Base-by-base conservation (phyloP, 2,329 filamentous ascomycete species). In the Verticillium isaacii region DNA sequence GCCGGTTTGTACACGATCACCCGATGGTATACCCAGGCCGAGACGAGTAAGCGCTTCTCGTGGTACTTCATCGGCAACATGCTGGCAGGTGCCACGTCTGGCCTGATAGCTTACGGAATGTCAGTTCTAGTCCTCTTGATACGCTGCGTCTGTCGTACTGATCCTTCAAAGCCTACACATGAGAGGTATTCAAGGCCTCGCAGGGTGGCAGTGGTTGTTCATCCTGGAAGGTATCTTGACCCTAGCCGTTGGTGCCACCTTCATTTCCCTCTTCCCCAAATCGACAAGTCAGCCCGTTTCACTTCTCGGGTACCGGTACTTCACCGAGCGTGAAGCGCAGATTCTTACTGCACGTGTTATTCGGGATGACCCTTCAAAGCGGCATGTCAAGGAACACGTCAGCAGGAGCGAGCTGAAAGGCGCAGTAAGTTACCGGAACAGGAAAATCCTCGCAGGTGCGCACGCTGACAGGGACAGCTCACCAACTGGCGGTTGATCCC, bases 1-100 rank as follows among this genome's bases (percentile, higher is more conserved):
- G 80, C 77, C 1, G 77, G 77, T 7, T 69, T 82, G 2, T 82
- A 76, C 68, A 81, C 80, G 0, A 74, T 82, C 1, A 80, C 78
- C 0, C 72, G 75, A 2, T 82, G 78, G 78, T 82, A 82, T 61
- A 82, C 78, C 32, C 73, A 73, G 3, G 71, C 73, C 8, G 79
- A 82, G 63, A 80, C 76, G 0, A 78, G 76, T 57, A 80, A 78
- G 66, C 70, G 79, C 2, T 78, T 81, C 59, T 74, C 77, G 12
- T 72, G 70, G 61, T 81, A 77, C 65, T 81, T 80, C 60, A 72
- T 81, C 19, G 78, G 79, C 2, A 81, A 79, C 57, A 74, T 77
- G 63, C 66, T 75, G 15, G 78, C 77, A 0, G 70, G 71, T 25
- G 78, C 76, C 0, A 73, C 71, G 9, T 73, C 73, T 0, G 77